phyloP scores from a whole-genome alignment of 306 rosid species.

The Urtica urens region DNA sequence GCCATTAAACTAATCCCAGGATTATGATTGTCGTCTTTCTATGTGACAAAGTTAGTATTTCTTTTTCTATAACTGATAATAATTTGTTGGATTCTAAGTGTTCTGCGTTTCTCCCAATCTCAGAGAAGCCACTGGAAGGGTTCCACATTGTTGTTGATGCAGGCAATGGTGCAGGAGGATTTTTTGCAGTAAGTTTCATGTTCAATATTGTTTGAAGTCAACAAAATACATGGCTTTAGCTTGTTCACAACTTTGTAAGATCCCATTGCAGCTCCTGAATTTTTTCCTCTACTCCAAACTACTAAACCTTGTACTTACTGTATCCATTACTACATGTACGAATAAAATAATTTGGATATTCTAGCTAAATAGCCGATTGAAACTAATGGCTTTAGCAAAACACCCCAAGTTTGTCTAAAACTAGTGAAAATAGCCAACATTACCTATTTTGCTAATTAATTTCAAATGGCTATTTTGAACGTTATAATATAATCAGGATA shows the following conservation, averaged over 20 bases:
- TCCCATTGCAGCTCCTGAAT: neutral
- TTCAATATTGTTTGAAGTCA: neutral
- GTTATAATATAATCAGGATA: neutral
- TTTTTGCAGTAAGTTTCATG: slow-evolving; percentile 55
- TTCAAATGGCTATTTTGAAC: no score
- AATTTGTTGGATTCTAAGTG: neutral
- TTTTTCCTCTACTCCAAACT: neutral
- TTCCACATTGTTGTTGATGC: slow-evolving; percentile 93
- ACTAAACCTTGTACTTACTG: neutral
- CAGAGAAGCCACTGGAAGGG: slow-evolving; percentile 90
- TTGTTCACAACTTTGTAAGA: no score
- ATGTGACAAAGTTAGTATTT: neutral
- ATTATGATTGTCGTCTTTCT: neutral
- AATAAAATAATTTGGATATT: no score
- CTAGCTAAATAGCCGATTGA: no score
- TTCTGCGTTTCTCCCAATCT: slow-evolving; percentile 15
- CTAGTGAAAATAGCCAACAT: no score
- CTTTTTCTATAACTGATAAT: slow-evolving; percentile 3
- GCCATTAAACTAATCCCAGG: neutral
- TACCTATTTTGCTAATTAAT: no score
- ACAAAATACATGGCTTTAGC: neutral
- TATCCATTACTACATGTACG: neutral
- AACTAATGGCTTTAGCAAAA: no score
- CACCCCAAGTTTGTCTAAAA: no score
- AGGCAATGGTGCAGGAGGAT: slow-evolving; percentile 97